Evolutionary conservation across 2,329 filamentous ascomycete genomes (phyloP), one percentile per base, ranked within the genome.

Genomic region (Beauveria sp.): DNA sequence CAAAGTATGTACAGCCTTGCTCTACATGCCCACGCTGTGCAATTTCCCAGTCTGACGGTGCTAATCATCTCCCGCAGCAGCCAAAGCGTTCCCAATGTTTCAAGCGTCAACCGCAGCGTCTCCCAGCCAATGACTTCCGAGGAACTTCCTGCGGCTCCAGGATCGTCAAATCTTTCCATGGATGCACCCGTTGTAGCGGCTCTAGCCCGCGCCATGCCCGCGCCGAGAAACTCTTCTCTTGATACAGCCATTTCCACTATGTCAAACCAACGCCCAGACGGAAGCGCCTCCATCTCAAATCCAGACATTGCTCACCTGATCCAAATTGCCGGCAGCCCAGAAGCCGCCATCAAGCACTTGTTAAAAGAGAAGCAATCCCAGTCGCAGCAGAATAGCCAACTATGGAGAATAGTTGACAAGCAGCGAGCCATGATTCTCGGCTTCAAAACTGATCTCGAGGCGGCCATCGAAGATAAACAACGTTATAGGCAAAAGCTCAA

Each of bases 391-490:
- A 97, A 97, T 71, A 81, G 87, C 20, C 93, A 99, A 72, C 77
- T 99, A 68, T 99, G 94, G 94, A 88, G 92, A 55, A 77, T 99
- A 52, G 92, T 99, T 55, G 93, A 97, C 73, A 97, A 99, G 77
- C 94, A 99, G 74, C 84, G 93, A 64, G 86, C 91, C 18, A 92
- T 99, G 86, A 92, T 99, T 59, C 75, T 96, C 22, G 93, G 92
- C 8, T 80, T 99, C 64, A 97, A 97, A 70, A 96, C 94, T 73
- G 94, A 99, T 71, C 79, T 99, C 14, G 93, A 97, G 73, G 85
- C 90, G 57, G 87, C 92, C 1, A 75, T 96, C 65, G 96, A 96
- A 71, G 94, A 97, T 67, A 97, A 97, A 75, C 93, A 97, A 66
- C 88, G 89, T 67, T 97, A 97, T 71, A 86, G 90, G 68, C 92